Evolutionary conservation across 768 basidiomycete species (phyloP).

Genomic region (Tricholoma terreum): DNA sequence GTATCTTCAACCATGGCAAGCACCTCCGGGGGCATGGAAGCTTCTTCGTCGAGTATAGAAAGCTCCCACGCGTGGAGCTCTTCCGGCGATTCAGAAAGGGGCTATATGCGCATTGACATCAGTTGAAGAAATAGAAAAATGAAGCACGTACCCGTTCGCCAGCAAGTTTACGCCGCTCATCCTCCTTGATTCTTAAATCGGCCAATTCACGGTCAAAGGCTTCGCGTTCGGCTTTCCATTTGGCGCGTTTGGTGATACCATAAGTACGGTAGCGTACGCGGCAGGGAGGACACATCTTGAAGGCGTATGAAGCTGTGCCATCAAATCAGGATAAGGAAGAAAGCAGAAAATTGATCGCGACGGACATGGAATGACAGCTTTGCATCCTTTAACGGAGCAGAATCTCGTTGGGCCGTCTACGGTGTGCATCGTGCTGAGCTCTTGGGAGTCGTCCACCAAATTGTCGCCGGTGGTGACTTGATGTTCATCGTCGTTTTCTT

Average conservation of each 20-base stretch:
- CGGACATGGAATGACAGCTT: constrained; percentile 38
- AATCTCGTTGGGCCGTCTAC: constrained; percentile 24
- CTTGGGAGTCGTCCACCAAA: not conserved
- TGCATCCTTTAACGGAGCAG: constrained; percentile 58
- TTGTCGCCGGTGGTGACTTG: not conserved
- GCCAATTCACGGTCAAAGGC: constrained; percentile 40
- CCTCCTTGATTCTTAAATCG: constrained; percentile 35
- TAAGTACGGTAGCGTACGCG: constrained; percentile 49
- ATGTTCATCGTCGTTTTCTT: constrained; percentile 9
- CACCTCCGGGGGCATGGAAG: constrained; percentile 14
- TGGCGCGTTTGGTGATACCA: constrained; percentile 52
- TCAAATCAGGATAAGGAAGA: constrained; percentile 13
- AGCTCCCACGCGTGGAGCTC: constrained; percentile 35
- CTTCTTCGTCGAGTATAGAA: constrained; percentile 31
- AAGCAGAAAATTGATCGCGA: constrained; percentile 15
- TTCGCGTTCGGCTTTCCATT: constrained; percentile 47
- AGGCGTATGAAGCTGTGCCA: constrained; percentile 27
- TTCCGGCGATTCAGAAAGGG: constrained; percentile 32
- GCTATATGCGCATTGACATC: constrained; percentile 19
- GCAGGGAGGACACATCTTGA: constrained; percentile 47
- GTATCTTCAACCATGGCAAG: not conserved
- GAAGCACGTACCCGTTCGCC: constrained; percentile 36
- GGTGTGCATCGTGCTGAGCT: not conserved
- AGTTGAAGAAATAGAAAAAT: not conserved
- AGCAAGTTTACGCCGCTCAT: constrained; percentile 28